Base-by-base conservation (phyloP, 805 yeast species). In the Ogataea polymorpha region DNA sequence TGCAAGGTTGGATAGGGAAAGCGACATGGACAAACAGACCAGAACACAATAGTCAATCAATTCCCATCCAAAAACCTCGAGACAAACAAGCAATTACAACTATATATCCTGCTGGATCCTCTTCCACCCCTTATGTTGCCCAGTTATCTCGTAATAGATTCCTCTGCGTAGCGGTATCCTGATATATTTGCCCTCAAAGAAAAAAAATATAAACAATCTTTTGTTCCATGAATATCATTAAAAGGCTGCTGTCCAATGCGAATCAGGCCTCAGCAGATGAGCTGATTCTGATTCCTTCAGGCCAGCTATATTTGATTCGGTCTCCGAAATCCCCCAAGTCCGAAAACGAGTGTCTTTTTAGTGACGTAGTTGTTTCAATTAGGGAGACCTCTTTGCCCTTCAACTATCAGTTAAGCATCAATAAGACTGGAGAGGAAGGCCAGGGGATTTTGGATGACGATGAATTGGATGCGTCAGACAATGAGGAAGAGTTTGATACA, bases 291-390 rank as follows among this genome's bases (percentile, higher is more conserved):
- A 71, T 93, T 35, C 87, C 96, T 2, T 74, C 83, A 0, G 98
- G 97, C 3, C 82, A 81, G 63, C 71, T 91, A 34, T 85, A 72
- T 56, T 69, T 91, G 32, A 73, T 84, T 13, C 69, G 98, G 35
- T 72, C 86, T 1, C 84, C 86, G 5, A 73, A 71, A 16, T 86
- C 96, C 2, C 96, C 96, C 10, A 87, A 88, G 59, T 90, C 96
- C 7, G 89, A 80, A 18, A 69, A 80, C 25, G 97, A 93, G 62
- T 83, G 90, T 54, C 69, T 88, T 15, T 90, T 80, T 62, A 82
- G 79, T 44, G 95, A 87, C 51, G 90, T 95, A 2, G 79, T 79
- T 27, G 79, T 91, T 11, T 67, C 81, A 2, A 79, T 91, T 35
- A 71, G 87, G 29, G 79, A 77, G 45, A 79, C 90, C 1, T 70